phyloP scores from a whole-genome alignment of 169 alveolate species.

The Cryptosporidium parvum region DNA sequence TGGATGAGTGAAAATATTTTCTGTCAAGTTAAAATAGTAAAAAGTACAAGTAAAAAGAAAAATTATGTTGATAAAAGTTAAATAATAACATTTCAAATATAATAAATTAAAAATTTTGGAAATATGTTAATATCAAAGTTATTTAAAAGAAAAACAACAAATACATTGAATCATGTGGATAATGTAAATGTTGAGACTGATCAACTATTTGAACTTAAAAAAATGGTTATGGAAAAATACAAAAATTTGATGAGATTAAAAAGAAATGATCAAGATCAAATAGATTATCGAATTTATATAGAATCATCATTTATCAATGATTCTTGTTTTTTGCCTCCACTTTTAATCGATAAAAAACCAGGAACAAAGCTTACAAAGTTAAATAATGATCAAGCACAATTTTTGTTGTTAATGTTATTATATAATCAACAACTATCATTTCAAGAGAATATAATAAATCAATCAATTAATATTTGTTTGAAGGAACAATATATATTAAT shows the following conservation, averaged over 20 bases:
- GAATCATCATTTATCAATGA: constrained; percentile 67
- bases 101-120: neutral
- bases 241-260: neutral
- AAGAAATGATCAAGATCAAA: neutral
- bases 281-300: constrained; percentile 5
- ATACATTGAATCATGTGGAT: neutral
- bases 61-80: neutral
- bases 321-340: constrained; percentile 49
- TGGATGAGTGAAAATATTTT: too few species aligned
- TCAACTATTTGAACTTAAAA: constrained; percentile 40
- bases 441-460: neutral
- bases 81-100: neutral
- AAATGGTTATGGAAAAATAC: constrained; percentile 37
- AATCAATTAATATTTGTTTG: neutral
- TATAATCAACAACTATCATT: constrained; percentile 7
- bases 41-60: too few species aligned
- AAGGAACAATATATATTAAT: constrained; percentile 29
- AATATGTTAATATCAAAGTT: constrained; percentile 27
- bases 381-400: neutral
- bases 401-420: constrained; percentile 35
- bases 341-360: neutral
- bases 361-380: constrained; percentile 18
- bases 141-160: constrained; percentile 13
- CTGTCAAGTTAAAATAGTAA: too few species aligned
- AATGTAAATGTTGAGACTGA: constrained; percentile 7